Base-by-base conservation (phyloP, 2,329 filamentous ascomycete genomes). In the Ascochyta clinopodiicola region DNA sequence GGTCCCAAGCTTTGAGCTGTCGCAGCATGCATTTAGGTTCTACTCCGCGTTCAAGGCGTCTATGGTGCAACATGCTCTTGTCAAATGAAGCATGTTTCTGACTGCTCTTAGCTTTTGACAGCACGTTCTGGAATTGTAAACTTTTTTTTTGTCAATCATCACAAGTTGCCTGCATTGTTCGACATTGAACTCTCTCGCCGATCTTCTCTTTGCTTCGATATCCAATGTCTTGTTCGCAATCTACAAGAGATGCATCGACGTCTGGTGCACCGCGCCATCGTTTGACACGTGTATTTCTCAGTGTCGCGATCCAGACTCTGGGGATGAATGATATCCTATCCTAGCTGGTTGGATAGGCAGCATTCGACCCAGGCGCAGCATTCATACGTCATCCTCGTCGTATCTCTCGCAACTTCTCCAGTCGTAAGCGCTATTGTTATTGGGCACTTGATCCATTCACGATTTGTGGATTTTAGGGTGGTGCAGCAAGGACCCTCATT, bases 401-500 rank as follows among this genome's bases (percentile, higher is more conserved):
- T 55, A 25, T 56, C 21, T 43, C 35, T 43, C 12, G 31, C 29
- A 27, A 45, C 36, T 9, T 46, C 19, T 35, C 36, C 42, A 27
- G 39, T 46, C 22, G 9, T 29, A 2, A 31, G 29, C 12, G 12
- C 29, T 5, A 10, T 10, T 12, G 10, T 12, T 5, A 10, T 10
- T 12, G 10, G 6, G 8, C 42, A 35, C 10, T 36, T 25, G 25
- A n/a, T 31, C 17, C 37, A 34, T 31, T 25, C 13, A 6, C 17
- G 17, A 31, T 17, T 31, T 31, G 45, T 27, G 46, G 25, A 42
- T 37, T 46, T 19, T 24, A 44, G 38, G 44, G 44, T 53, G 44
- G 44, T 37, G 50, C 38, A 38, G 39, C 35, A 44, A 42, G 37
- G 45, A 50, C 45, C 40, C 42, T 56, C 52, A 51, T 56, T 56